Base-by-base conservation (phyloP, 495 filamentous ascomycete genomes). In the Rhypophila decipiens region DNA sequence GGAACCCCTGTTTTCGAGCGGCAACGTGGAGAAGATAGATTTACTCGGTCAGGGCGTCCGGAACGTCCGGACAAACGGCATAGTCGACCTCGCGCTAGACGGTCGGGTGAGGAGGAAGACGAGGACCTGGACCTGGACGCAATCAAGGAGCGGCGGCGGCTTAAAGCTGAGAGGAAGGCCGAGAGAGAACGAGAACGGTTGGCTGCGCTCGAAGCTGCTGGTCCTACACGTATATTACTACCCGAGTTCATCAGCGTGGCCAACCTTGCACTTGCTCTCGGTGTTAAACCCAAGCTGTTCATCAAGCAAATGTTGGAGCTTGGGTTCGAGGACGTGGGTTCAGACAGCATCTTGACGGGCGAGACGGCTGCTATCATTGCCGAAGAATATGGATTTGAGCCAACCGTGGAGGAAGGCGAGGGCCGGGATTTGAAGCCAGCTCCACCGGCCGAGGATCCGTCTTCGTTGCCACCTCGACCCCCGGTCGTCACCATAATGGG, bases 401-500 rank as follows among this genome's bases (percentile, higher is more conserved):
- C 94, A 8, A 84, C 88, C 18, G 80, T 90, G n/a, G 86, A 93
- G 27, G 64, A 64, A 2, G 78, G 74, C 18, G 76, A 76, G 31
- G 72, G 76, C 2, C 73, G 83, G 42, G 90, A 98, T 59, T 68
- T 99, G 11, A 74, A 77, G 52, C 77, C 89, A n/a, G 68, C 78
- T 5, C 85, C 87, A 1, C 72, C 78, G 12, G 73, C 81, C 5
- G 82, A 87, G 55, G 89, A 96, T 56, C 77, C 75, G 22, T 84
- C 85, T 2, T 49, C 64, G 5, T 63, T 95, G 35, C 90, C 89
- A 1, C 56, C 71, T 5, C 78, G 94, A 34, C 91, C 94, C 7
- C 94, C 94, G 4, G 87, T 99, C 12, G 93, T 99, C 34, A 99
- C 94, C 12, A 97, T 99, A 61, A 99, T 99, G 94, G 94, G 94